Conservation (phyloP, 1,139 yeast genomes). For the Meyerozyma sp. region DNA sequence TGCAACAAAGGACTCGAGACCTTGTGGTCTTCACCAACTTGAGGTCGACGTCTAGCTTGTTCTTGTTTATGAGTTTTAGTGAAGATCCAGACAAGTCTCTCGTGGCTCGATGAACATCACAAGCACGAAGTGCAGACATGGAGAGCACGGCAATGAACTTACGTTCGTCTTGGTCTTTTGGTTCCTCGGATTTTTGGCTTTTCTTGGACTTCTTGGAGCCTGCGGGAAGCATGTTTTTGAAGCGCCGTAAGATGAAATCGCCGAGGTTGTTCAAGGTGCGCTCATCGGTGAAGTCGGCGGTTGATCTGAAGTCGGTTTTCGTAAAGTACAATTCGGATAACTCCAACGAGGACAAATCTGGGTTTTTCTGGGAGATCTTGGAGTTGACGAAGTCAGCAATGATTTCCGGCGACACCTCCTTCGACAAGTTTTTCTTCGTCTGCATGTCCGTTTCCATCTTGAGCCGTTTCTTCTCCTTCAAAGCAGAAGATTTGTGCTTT, state of each 20-base stretch:
- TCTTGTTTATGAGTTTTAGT: constrained; percentile 61
- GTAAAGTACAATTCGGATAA: constrained; percentile 52
- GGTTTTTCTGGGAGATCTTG: constrained; percentile 44
- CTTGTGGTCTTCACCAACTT: constrained; percentile 44
- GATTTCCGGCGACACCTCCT: constrained; percentile 42
- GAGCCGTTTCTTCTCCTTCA: constrained; percentile 48
- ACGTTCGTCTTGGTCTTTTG: constrained; percentile 19
- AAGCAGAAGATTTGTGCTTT: constrained; percentile 25
- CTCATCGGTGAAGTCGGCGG: constrained; percentile 41
- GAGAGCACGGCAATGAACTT: constrained; percentile 55
- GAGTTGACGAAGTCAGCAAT: constrained; percentile 58
- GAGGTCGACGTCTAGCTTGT: constrained; percentile 55
- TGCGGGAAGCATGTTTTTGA: constrained; percentile 39
- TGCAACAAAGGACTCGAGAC: constrained; percentile 53
- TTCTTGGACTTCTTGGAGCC: constrained; percentile 18
- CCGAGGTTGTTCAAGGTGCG: constrained; percentile 46
- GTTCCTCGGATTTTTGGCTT: constrained; percentile 9
- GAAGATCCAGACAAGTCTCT: constrained; percentile 52
- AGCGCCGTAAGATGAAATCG: constrained; percentile 37
- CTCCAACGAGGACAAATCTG: constrained; percentile 59
- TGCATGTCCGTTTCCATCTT: constrained; percentile 57
- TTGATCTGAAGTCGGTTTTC: constrained; percentile 43
- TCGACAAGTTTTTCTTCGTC: constrained; percentile 45
- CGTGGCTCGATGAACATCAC: constrained; percentile 64
- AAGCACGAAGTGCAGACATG: constrained; percentile 68